Conservation (phyloP, 2,329 filamentous ascomycete genomes). For the Nannizziopsis arthrosporioides region DNA sequence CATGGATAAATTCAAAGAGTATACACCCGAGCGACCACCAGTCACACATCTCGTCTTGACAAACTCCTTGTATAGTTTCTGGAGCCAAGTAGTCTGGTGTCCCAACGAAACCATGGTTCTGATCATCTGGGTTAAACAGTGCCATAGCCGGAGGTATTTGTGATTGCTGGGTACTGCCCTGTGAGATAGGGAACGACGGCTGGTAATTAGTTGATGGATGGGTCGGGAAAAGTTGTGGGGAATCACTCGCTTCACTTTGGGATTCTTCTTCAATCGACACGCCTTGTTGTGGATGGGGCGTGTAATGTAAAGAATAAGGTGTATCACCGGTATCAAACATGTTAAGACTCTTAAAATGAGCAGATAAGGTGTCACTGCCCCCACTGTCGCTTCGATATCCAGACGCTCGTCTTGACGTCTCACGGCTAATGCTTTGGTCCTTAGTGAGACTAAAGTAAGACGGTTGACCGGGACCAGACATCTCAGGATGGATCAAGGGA, state of each 20-base stretch:
- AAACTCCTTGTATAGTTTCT: slow-evolving; percentile 88
- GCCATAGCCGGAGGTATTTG: slow-evolving; percentile 91
- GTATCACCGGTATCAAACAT: slow-evolving; percentile 51
- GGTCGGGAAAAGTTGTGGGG: slow-evolving; percentile 63
- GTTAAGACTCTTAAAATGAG: slow-evolving; percentile 71
- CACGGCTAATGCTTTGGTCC: slow-evolving; percentile 38
- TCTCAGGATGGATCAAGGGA: slow-evolving; percentile 73
- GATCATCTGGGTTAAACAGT: slow-evolving; percentile 89
- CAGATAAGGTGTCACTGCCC: slow-evolving; percentile 70
- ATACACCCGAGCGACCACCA: slow-evolving; percentile 99
- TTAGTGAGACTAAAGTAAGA: slow-evolving; percentile 72
- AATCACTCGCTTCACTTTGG: slow-evolving; percentile 59
- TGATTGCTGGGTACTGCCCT: slow-evolving; percentile 42
- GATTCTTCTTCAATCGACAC: slow-evolving; percentile 55
- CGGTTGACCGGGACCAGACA: slow-evolving; percentile 58
- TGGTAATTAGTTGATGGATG: slow-evolving; percentile 47
- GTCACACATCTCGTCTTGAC: slow-evolving; percentile 96
- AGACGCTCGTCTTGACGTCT: slow-evolving; percentile 57
- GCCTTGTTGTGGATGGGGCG: slow-evolving; percentile 17
- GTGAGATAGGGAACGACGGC: slow-evolving; percentile 20
- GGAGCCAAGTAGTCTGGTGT: slow-evolving; percentile 95
- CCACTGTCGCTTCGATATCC: slow-evolving; percentile 84
- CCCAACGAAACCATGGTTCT: slow-evolving; percentile 82
- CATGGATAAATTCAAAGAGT: slow-evolving; percentile 89
- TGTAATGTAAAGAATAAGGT: slow-evolving; percentile 24